Evolutionary conservation across 495 filamentous ascomycete genomes (phyloP), one percentile per base, ranked within the genome.

Genomic region (Podospora pseudopauciseta): DNA sequence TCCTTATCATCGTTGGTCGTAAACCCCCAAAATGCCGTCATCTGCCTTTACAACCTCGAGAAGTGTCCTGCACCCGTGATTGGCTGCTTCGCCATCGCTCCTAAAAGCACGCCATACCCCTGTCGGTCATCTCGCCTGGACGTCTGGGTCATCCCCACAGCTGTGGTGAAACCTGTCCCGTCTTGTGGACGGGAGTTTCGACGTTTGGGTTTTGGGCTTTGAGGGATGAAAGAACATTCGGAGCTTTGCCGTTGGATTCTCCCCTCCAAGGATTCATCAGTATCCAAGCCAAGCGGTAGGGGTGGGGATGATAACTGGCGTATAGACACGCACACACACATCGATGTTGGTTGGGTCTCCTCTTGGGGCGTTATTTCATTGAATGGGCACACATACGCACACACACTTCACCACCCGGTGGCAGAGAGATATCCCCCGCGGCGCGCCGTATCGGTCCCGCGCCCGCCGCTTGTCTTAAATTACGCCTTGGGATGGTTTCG

Each of bases 401-500:
- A 58, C 55, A 49, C 55, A 58, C 55, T 18, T 20, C 18, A 20
- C 9, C n/a, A 58, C 55, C 23, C 1, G 5, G 5, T 58, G 18
- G 23, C 55, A 20, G n/a, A 58, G n/a, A 58, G 55, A 58, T 26
- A 26, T 26, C 55, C 55, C 55, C 55, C 55, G 55, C 55, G 55
- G n/a, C 55, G 23, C 18, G 55, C 55, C 54, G 54, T 56, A 20
- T 58, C 55, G 55, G 55, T 58, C 55, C 55, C 55, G 55, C 55
- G 55, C 30, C 30, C 7, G 4, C 55, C n/a, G 19, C n/a, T 19
- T 58, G 55, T 71, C 53, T 66, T 61, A 20, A 49, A 72, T 72
- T 72, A 63, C 70, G 70, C 49, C 70, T 69, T 72, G 67, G 32
- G 53, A n/a, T 39, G 27, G 49, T 23, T 67, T 60, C 64, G 65